These are phyloP conservation scores for Ogataea haglerorum DNA, from an alignment of 805 yeast species.

Conservation along the genomic window DNA sequence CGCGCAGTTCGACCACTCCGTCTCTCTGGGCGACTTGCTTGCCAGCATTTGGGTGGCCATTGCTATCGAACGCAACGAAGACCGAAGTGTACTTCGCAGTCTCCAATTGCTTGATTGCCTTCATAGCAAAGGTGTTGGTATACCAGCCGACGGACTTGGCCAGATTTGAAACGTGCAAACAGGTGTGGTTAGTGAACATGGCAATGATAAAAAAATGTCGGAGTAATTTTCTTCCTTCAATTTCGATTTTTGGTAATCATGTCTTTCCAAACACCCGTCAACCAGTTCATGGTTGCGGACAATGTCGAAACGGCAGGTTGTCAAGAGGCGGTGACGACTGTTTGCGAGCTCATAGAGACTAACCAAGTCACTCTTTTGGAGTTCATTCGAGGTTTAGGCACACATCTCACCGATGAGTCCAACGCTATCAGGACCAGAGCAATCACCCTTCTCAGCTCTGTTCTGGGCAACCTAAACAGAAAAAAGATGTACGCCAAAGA, in stretches of 20 bases:
- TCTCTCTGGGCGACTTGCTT: slow-evolving; percentile 38
- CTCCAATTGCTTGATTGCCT: slow-evolving; percentile 48
- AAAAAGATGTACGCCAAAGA: slow-evolving; percentile 40
- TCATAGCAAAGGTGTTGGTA: slow-evolving; percentile 70
- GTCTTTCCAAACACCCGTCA: slow-evolving; percentile 27
- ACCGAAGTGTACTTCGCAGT: slow-evolving; percentile 63
- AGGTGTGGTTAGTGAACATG: slow-evolving; percentile 56
- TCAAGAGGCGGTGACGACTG: slow-evolving; percentile 26
- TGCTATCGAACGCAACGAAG: slow-evolving; percentile 58
- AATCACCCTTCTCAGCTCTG: slow-evolving; percentile 38
- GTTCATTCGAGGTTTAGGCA: slow-evolving; percentile 45
- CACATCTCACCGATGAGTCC: slow-evolving; percentile 46
- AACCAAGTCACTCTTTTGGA: slow-evolving; percentile 36
- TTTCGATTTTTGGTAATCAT: slow-evolving; percentile 8
- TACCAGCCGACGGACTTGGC: slow-evolving; percentile 70
- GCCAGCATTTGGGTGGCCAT: slow-evolving; percentile 37
- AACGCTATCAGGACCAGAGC: slow-evolving; percentile 39
- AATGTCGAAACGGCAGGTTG: slow-evolving; percentile 32
- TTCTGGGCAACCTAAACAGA: slow-evolving; percentile 30
- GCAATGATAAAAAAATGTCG: neutral
- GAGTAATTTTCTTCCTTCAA: slow-evolving; percentile 1
- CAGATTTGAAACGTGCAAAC: slow-evolving; percentile 82
- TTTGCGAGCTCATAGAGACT: slow-evolving; percentile 28
- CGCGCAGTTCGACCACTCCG: slow-evolving; percentile 81
- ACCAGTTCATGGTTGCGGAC: slow-evolving; percentile 41